Percentiles rank a stretch among this genome's conserved stretches.
Evolutionary conservation across 116 monocot genomes (phyloP).

Genomic region (Papilionanthe hybrid): DNA sequence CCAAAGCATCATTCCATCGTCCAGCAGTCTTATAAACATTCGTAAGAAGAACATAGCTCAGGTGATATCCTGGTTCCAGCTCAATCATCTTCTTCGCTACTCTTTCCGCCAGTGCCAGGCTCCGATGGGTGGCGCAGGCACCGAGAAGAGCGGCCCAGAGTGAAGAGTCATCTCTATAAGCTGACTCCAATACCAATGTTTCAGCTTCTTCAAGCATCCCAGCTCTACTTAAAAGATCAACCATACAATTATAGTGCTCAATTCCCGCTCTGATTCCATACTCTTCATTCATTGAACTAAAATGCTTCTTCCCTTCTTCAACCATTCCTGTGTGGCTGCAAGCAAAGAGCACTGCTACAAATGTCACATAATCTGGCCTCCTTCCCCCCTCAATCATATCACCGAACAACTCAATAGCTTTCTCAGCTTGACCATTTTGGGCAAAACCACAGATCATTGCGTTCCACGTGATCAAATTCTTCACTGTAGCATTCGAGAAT

Average conservation of each 20-base stretch:
- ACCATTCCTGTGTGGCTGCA: conserved; percentile 73
- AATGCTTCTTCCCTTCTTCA: conserved; percentile 47
- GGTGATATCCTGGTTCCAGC: conserved; percentile 54
- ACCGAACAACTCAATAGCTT: conserved; percentile 37
- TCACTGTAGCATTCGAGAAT: conserved; percentile 25
- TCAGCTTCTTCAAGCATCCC: conserved; percentile 78
- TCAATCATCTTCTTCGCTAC: conserved; percentile 73
- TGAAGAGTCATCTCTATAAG: conserved; percentile 30
- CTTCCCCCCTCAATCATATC: conserved; percentile 50
- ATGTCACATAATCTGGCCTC: conserved; percentile 62
- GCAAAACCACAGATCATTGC: conserved; percentile 40
- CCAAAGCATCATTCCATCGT: conserved; percentile 59
- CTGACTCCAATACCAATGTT: conserved; percentile 30
- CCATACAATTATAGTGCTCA: conserved; percentile 81
- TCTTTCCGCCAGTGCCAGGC: conserved; percentile 48
- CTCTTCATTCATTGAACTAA: conserved; percentile 40
- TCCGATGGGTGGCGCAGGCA: conserved; percentile 51
- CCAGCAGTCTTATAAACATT: conserved; percentile 61
- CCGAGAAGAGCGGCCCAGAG: conserved; percentile 69
- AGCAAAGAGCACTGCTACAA: conserved; percentile 70
- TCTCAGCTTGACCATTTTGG: conserved; percentile 23
- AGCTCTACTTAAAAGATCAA: conserved; percentile 65
- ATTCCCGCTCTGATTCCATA: conserved; percentile 45
- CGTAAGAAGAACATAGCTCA: conserved; percentile 78
- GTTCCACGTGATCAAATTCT: conserved; percentile 54